Percentiles rank a stretch among this genome's conserved stretches.
These are phyloP conservation scores for Lepidium didymum DNA, from an alignment of 345 rosid species.

Conservation along the genomic window DNA sequence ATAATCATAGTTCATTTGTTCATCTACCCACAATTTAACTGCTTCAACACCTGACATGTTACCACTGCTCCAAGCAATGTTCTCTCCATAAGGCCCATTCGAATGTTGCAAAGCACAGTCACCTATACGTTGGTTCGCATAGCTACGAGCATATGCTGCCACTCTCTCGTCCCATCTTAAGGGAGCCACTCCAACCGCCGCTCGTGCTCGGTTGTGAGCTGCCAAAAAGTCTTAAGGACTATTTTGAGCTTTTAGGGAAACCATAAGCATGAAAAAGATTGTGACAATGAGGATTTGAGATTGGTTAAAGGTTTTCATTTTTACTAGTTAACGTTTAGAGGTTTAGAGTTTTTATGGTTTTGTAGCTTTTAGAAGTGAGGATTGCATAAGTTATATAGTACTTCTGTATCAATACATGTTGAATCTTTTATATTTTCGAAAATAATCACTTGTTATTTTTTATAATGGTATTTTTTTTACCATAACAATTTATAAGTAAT, in stretches of 20 bases:
- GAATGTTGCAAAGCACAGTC: conserved; percentile 46
- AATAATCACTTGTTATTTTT: not conserved
- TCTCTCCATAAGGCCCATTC: conserved; percentile 49
- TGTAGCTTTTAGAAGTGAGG: not conserved
- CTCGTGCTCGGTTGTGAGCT: conserved; percentile 48
- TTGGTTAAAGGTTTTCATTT: conserved; percentile 8
- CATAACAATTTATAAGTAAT: not conserved
- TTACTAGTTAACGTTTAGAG: not conserved
- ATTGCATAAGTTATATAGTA: conserved; percentile 11
- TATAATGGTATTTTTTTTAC: not conserved
- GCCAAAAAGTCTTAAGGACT: conserved; percentile 33
- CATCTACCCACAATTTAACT: conserved; percentile 49
- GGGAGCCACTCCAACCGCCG: conserved; percentile 37
- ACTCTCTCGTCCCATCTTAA: conserved; percentile 39
- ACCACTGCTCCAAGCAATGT: conserved; percentile 43
- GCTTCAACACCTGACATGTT: conserved; percentile 35
- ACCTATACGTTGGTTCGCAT: conserved; percentile 26
- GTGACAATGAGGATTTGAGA: conserved; percentile 3
- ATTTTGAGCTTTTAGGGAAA: conserved; percentile 32
- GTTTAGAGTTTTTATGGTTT: not conserved
- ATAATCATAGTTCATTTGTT: conserved; percentile 38
- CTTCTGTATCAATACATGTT: not conserved
- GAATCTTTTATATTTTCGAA: not conserved
- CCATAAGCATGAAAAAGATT: conserved; percentile 14
- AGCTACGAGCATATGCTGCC: conserved; percentile 38